Base-by-base conservation (phyloP, 805 yeast species). In the Nakazawaea laoshanensis region DNA sequence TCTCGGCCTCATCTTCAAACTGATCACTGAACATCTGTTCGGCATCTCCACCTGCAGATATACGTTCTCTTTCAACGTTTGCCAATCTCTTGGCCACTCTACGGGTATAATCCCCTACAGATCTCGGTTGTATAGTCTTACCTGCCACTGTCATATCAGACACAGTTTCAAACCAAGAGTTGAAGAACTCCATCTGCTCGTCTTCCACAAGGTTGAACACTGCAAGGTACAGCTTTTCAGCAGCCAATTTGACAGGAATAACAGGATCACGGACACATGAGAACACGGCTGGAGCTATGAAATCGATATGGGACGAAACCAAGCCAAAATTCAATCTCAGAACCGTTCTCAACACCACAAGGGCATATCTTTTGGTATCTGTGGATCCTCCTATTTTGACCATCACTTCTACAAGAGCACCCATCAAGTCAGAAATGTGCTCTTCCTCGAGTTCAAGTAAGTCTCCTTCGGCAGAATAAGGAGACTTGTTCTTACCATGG, bases 41-140 rank as follows among this genome's bases (percentile, higher is more conserved):
- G 11, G 67, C 82, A 50, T 85, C 96, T 42, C 95, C 95, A 38
- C 95, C 96, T 10, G 86, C 92, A 14, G 71, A 80, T 19, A 86
- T 68, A 64, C 94, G 74, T 47, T 87, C 96, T 48, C 89, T 70
- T 50, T 87, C 96, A 29, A 85, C 87, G 16, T 63, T 65, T 0
- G 96, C 96, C 45, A 89, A 71, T 53, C 96, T 70, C 30, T 66
- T 53, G n/a, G 82, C 96, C 19, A 89, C 95, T 57, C 98, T 75
- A 60, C 75, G 82, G 3, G 94, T 81, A 55, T 85, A 89, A 48
- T 89, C 98, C 16, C 80, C 74, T 42, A 89, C 67, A 0, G 95
- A 82, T 55, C 97, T 72, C 24, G 74, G 50, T 46, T 67, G 80
- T 22, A 82, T 48, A 1, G 41, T 36, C 2, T 63, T 47, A n/a